Percentiles rank a stretch among this genome's conserved stretches.
Conservation (phyloP, 768 basidiomycete genomes). For the Psilocybe subaeruginosa region DNA sequence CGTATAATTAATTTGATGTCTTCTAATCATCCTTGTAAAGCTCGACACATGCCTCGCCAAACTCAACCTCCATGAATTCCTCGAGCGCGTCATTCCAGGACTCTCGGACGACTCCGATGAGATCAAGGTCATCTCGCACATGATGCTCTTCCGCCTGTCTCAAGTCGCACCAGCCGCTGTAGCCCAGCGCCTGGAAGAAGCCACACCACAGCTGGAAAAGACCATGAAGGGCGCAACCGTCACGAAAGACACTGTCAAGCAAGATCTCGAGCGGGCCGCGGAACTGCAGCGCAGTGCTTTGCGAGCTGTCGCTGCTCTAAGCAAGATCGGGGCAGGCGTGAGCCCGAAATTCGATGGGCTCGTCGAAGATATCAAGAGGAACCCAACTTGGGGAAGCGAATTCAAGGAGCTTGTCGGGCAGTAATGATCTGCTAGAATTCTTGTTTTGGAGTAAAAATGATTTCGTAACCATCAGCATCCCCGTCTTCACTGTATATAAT, state of each 20-base stretch:
- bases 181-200: constrained; percentile 80
- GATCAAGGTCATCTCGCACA: constrained; percentile 95
- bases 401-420: constrained; percentile 59
- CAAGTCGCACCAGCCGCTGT: constrained; percentile 86
- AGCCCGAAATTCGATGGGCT: constrained; percentile 79
- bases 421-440: background rate
- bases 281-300: constrained; percentile 92
- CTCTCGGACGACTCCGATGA: constrained; percentile 92
- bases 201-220: constrained; percentile 81
- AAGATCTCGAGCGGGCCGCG: constrained; percentile 83
- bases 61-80: constrained; percentile 86
- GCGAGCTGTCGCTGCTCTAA: constrained; percentile 84
- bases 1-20: background rate
- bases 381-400: constrained; percentile 66
- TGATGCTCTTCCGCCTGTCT: constrained; percentile 92
- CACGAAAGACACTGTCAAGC: constrained; percentile 96
- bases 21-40: constrained; percentile 36
- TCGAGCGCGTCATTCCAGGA: constrained; percentile 79
- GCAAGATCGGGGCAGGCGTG: constrained; percentile 69
- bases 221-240: constrained; percentile 89
- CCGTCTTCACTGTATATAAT: too few relatives aligned
- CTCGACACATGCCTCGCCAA: constrained; percentile 90
- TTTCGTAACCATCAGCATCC: too few relatives aligned
- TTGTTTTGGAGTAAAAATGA: background rate
- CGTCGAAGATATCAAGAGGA: constrained; percentile 74